Conservation (phyloP, 768 basidiomycete species). For the Boletus sp. region DNA sequence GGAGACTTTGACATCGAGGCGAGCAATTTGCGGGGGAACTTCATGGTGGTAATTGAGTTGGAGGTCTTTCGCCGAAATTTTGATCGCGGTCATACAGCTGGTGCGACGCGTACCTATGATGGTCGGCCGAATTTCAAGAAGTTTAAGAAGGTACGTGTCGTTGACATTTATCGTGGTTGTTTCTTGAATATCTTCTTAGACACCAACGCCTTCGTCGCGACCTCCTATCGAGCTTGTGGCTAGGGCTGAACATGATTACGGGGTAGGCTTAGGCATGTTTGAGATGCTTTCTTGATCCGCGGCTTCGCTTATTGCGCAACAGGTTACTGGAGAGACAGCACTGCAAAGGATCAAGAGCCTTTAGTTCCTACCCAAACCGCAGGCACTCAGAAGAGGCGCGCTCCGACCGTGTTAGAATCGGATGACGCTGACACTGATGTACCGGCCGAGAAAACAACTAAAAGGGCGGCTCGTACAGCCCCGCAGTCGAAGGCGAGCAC, state of each 20-base stretch:
- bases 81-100: slow-evolving; percentile 14
- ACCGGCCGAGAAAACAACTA: slow-evolving; percentile 14
- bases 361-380: slow-evolving; percentile 17
- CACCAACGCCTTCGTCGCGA: slow-evolving; percentile 20
- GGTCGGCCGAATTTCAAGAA: slow-evolving; percentile 70
- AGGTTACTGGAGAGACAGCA: slow-evolving; percentile 58
- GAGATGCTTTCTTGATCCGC: background rate
- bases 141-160: slow-evolving; percentile 60
- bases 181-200: slow-evolving; percentile 21
- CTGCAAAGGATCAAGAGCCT: slow-evolving; percentile 16
- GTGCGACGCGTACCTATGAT: slow-evolving; percentile 37
- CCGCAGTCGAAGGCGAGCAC: slow-evolving; percentile 27
- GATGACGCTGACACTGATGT: slow-evolving; percentile 34
- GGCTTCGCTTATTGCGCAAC: background rate
- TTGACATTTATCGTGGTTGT: slow-evolving; percentile 7
- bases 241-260: slow-evolving; percentile 51
- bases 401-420: slow-evolving; percentile 37
- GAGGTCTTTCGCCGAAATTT: slow-evolving; percentile 43
- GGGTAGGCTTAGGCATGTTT: slow-evolving; percentile 46
- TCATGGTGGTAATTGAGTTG: slow-evolving; percentile 74
- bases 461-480: slow-evolving; percentile 19
- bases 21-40: slow-evolving; percentile 62
- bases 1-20: slow-evolving; percentile 63
- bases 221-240: slow-evolving; percentile 50
- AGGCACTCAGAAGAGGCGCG: slow-evolving; percentile 22